Evolutionary conservation across 2,329 filamentous ascomycete species (phyloP).

Genomic region (Aspergillus fructus): DNA sequence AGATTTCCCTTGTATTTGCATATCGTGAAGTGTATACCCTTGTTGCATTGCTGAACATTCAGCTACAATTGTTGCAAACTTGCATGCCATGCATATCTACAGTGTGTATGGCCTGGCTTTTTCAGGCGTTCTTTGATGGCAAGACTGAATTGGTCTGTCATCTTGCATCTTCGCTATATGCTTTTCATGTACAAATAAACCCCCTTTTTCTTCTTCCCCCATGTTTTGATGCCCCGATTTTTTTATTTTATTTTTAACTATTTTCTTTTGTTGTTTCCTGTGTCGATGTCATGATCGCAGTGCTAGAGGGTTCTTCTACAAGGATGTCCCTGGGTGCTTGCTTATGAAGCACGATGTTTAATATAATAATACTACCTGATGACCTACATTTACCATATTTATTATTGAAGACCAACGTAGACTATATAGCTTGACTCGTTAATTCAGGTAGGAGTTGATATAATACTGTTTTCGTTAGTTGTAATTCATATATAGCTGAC

Average conservation of each 20-base stretch:
- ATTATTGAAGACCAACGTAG: not conserved
- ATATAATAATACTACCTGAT: slow-evolving; percentile 15
- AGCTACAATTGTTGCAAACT: not conserved
- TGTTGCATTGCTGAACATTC: slow-evolving; percentile 4
- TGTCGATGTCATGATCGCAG: slow-evolving; percentile 5
- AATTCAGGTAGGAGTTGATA: slow-evolving; percentile 45
- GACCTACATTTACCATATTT: slow-evolving; percentile 2
- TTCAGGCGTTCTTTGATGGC: slow-evolving; percentile 5
- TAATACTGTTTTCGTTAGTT: slow-evolving; percentile 37
- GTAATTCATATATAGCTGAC: not conserved
- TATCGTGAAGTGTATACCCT: slow-evolving; percentile 8
- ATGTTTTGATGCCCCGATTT: slow-evolving; percentile 13
- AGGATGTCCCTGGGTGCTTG: not conserved
- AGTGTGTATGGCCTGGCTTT: not conserved
- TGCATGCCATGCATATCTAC: slow-evolving; percentile 4
- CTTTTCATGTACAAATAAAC: slow-evolving; percentile 14
- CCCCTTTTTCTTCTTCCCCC: slow-evolving; percentile 10
- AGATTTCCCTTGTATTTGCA: not conserved
- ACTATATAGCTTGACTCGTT: not conserved
- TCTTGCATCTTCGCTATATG: slow-evolving; percentile 5
- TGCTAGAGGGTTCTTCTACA: slow-evolving; percentile 11
- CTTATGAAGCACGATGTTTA: slow-evolving; percentile 16
- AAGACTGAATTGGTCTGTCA: not conserved
- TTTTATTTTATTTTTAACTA: slow-evolving; percentile 23
- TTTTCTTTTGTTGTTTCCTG: slow-evolving; percentile 6